Base-by-base conservation (phyloP, 495 filamentous ascomycete genomes). In the Aspergillus bertholletiae region DNA sequence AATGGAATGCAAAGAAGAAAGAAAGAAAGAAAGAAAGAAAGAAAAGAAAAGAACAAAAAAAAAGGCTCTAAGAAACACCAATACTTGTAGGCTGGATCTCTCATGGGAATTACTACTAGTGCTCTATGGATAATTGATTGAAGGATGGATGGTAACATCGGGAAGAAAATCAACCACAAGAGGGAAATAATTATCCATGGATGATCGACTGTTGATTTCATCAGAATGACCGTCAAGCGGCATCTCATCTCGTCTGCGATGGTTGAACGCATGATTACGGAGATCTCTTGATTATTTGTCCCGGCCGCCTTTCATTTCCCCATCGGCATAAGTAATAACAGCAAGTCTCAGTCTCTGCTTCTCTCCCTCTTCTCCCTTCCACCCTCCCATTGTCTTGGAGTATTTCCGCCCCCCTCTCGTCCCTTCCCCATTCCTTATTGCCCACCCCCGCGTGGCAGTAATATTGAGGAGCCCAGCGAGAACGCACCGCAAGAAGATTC, bases 371-470 rank as follows among this genome's bases (percentile, higher is more conserved):
- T 23, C 23, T 51, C 12, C 21, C 4, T 30, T n/a, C 22, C 5
- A 9, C 15, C 35, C 15, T 52, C 22, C 61, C 50, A 56, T 59
- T 46, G 41, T 47, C 60, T 66, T 30, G 24, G 17, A 23, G 23
- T 20, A 17, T 20, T 11, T 13, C 7, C 17, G 5, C 26, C 20
- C 50, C 32, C 20, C 8, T 32, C 22, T 32, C 51, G n/a, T 27
- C 24, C 32, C 24, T 46, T 35, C 30, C 18, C 24, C 26, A 35
- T 27, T 39, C 35, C 17, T 17, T 44, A 28, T 39, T 30, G 22
- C 20, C 27, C 37, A 17, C 13, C 23, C 44, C 44, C 26, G 44
- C 26, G 44, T 30, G 44, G 23, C 6, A 47, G 15, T 43, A 43
- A 43, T 7, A 18, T 7, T 20, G 7, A 40, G 18, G 18, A 39